Conservation (phyloP, 1,284 basidiomycete species). For the Marasmius tenuissimus region DNA sequence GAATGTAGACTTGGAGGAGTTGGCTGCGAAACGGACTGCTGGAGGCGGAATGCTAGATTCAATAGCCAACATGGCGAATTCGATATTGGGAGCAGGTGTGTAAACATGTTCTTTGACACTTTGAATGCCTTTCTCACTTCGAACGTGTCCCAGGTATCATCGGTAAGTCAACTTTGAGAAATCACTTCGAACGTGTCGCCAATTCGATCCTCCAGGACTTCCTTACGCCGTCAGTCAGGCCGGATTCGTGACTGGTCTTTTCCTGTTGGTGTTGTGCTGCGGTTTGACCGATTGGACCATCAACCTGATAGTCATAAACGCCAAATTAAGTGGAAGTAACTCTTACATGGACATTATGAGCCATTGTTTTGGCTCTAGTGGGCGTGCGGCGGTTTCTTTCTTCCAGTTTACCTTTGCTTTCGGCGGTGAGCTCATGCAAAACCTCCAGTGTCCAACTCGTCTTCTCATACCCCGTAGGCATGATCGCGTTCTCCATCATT, state of each 20-base stretch:
- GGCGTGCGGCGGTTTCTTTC: constrained; percentile 90
- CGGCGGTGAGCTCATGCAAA: constrained; percentile 63
- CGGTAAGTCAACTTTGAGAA: constrained; percentile 46
- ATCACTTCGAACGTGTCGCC: not conserved
- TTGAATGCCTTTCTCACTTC: constrained; percentile 9
- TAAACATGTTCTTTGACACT: not conserved
- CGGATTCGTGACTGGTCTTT: constrained; percentile 86
- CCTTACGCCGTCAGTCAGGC: constrained; percentile 94
- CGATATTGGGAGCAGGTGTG: constrained; percentile 91
- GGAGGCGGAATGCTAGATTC: constrained; percentile 85
- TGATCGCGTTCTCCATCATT: constrained; percentile 96
- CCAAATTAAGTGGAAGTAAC: constrained; percentile 89
- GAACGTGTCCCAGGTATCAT: constrained; percentile 65
- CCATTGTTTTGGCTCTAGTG: constrained; percentile 88
- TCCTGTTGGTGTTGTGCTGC: constrained; percentile 81
- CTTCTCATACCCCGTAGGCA: constrained; percentile 49
- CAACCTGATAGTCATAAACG: constrained; percentile 91
- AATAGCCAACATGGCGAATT: constrained; percentile 94
- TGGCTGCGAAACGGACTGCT: constrained; percentile 63
- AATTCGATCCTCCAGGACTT: constrained; percentile 52
- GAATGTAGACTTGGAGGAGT: constrained; percentile 63
- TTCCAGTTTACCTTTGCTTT: constrained; percentile 99
- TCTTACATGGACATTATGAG: constrained; percentile 98
- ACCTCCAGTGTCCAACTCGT: constrained; percentile 5
- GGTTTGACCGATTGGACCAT: constrained; percentile 98